phyloP scores from a whole-genome alignment of 1,139 yeast species.

The Magnusiomyces tetraspermus region DNA sequence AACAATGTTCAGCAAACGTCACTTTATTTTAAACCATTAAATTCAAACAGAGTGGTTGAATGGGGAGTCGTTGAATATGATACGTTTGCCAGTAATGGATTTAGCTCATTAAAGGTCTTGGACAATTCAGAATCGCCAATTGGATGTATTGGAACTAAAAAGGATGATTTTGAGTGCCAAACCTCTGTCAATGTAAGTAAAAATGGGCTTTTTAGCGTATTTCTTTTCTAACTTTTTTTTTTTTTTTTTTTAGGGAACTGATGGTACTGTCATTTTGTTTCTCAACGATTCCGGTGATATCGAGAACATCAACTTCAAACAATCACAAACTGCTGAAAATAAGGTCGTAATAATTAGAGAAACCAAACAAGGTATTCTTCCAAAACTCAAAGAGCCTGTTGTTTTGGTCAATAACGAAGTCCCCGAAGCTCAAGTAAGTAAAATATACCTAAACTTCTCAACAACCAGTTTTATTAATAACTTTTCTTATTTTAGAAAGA shows the following conservation, averaged over 20 bases:
- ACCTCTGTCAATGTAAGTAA: constrained; percentile 13
- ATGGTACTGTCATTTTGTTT: background rate
- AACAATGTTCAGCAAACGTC: background rate
- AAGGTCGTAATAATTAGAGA: constrained; percentile 11
- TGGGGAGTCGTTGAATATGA: constrained; percentile 5
- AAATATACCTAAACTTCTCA: background rate
- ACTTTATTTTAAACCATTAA: constrained; percentile 4
- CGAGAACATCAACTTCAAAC: background rate
- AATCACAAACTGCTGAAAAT: no score
- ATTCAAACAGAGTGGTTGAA: background rate
- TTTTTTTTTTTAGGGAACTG: background rate
- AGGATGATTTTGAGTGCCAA: constrained; percentile 20
- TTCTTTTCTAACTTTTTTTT: background rate
- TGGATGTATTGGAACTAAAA: constrained; percentile 22
- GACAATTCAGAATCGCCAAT: constrained; percentile 6
- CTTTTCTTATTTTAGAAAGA: constrained; percentile 16
- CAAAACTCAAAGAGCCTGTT: constrained; percentile 23
- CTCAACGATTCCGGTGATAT: background rate
- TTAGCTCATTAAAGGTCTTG: constrained; percentile 11
- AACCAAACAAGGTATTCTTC: constrained; percentile 21
- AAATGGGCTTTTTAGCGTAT: constrained; percentile 7
- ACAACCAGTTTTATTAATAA: background rate
- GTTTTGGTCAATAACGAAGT: constrained; percentile 25
- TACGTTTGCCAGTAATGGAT: constrained; percentile 6
- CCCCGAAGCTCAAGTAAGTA: constrained; percentile 20